Conservation (phyloP, 179 eudicot genomes). For the Vitellaria paradoxa region DNA sequence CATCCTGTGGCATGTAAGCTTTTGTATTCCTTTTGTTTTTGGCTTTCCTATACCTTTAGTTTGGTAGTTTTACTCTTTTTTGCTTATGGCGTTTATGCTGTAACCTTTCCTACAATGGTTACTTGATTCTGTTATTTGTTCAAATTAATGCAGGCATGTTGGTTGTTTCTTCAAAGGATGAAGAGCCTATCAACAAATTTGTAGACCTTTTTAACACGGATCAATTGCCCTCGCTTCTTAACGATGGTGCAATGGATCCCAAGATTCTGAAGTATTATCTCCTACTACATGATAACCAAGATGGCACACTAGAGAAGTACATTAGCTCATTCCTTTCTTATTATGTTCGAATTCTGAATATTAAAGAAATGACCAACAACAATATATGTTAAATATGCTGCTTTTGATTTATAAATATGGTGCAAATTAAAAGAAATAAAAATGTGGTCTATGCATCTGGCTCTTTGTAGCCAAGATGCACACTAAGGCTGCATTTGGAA, state of each 20-base stretch:
- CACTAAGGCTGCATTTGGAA: too few relatives aligned
- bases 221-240: slow-evolving; percentile 81
- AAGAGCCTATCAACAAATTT: slow-evolving; percentile 69
- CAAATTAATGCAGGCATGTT: slow-evolving; percentile 68
- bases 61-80: background rate
- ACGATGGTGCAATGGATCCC: slow-evolving; percentile 93
- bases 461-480: background rate
- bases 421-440: background rate
- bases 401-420: background rate
- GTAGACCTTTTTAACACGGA: slow-evolving; percentile 82
- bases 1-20: slow-evolving; percentile 93
- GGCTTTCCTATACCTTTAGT: background rate
- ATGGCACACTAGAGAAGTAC: slow-evolving; percentile 69
- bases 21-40: background rate
- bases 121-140: slow-evolving; percentile 12
- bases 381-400: slow-evolving; percentile 1
- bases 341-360: background rate
- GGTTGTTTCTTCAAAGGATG: slow-evolving; percentile 93
- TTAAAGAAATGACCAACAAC: background rate
- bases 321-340: slow-evolving; percentile 17
- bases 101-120: background rate
- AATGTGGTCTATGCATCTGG: background rate
- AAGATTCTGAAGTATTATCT: slow-evolving; percentile 80
- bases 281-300: slow-evolving; percentile 83
- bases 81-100: background rate